These are phyloP conservation scores for Diaporthe velutina DNA, from an alignment of 2,329 filamentous ascomycete genomes.

Conservation along the genomic window DNA sequence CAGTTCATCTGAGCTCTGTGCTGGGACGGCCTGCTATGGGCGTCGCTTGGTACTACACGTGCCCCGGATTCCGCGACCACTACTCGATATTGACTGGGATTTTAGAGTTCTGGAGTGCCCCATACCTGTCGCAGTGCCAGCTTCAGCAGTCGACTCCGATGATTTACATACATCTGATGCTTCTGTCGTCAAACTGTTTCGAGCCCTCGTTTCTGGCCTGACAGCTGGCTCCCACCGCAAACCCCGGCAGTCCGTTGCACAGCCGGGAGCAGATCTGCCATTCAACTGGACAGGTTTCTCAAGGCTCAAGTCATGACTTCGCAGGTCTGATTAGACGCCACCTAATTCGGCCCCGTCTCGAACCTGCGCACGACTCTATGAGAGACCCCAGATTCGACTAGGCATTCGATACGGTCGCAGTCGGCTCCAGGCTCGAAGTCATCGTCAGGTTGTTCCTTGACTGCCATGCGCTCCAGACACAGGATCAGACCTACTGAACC, in stretches of 20 bases:
- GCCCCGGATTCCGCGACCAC: constrained; percentile 13
- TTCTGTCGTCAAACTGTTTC: background rate
- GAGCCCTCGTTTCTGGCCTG: background rate
- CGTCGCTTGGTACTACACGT: background rate
- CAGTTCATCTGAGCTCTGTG: background rate
- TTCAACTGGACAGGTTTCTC: background rate
- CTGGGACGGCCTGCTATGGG: background rate
- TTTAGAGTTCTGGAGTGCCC: constrained; percentile 9
- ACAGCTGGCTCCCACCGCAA: background rate
- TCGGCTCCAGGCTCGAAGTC: background rate
- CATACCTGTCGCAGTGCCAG: background rate
- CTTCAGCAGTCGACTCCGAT: background rate
- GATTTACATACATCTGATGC: background rate
- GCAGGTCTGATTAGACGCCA: background rate
- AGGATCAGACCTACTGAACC: constrained; percentile 2
- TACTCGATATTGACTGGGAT: background rate
- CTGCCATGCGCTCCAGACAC: constrained; percentile 3
- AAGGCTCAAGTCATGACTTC: background rate
- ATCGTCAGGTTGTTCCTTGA: background rate
- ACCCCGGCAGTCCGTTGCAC: constrained; percentile 1
- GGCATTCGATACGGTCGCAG: background rate
- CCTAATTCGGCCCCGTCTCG: background rate
- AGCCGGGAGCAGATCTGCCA: background rate
- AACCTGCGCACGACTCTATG: background rate
- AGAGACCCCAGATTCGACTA: background rate